A percentile compares a stretch with the other conserved stretches of the same genome.
Evolutionary conservation across 192 early-diverging fungal genomes (phyloP).

Genomic region (Coemansia sp.): DNA sequence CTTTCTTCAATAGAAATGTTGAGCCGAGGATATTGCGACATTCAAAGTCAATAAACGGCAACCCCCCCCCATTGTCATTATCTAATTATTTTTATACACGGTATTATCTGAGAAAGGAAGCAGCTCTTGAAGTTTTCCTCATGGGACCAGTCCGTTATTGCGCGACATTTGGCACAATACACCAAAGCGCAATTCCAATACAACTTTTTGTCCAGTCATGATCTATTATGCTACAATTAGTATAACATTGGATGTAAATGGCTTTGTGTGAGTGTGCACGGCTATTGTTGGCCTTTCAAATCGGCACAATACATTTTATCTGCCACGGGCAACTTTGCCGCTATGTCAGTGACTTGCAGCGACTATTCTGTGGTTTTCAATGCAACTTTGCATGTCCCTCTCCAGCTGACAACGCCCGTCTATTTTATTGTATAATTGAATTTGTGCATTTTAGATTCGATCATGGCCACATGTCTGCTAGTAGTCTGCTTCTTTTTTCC

Average conservation of each 20-base stretch:
- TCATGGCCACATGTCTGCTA: not conserved
- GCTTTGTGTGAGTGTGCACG: too few relatives aligned
- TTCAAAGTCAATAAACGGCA: not conserved
- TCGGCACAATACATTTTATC: too few relatives aligned
- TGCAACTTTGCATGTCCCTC: not conserved
- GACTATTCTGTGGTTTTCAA: not conserved
- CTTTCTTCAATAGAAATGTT: not conserved
- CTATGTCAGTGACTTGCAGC: too few relatives aligned
- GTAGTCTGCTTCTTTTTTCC: not conserved
- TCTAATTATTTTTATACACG: not conserved
- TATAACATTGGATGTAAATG: too few relatives aligned
- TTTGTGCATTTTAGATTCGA: not conserved
- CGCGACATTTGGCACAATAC: too few relatives aligned
- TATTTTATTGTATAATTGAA: constrained; percentile 11
- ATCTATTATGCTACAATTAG: too few relatives aligned
- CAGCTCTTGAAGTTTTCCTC: too few relatives aligned
- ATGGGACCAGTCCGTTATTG: too few relatives aligned
- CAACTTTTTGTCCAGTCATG: too few relatives aligned
- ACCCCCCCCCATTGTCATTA: not conserved
- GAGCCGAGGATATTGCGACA: not conserved
- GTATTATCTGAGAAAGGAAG: too few relatives aligned
- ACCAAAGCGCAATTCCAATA: not conserved
- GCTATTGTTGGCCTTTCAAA: too few relatives aligned
- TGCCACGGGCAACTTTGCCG: not conserved
- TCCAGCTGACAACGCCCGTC: not conserved